Evolutionary conservation across 2,329 filamentous ascomycete genomes (phyloP).

Genomic region (Septoria petroselini): DNA sequence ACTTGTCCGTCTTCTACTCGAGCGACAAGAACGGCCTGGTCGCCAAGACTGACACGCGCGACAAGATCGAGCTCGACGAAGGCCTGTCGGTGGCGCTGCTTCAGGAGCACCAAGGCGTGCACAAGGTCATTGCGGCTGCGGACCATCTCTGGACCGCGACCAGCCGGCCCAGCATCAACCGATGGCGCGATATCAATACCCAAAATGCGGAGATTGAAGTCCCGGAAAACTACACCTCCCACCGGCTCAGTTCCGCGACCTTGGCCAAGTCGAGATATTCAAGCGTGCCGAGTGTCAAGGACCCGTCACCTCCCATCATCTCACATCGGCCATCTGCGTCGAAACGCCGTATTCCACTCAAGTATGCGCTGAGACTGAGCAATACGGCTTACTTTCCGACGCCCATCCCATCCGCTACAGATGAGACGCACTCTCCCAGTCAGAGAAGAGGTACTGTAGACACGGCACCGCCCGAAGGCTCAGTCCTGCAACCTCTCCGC

Average conservation of each 20-base stretch:
- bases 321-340: conserved; percentile 6
- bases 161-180: conserved; percentile 84
- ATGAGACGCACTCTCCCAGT: conserved; percentile 34
- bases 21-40: conserved; percentile 87
- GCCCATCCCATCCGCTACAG: conserved; percentile 41
- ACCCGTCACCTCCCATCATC: not conserved
- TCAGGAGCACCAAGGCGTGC: conserved; percentile 83
- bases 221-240: conserved; percentile 47
- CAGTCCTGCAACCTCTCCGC: conserved; percentile 41
- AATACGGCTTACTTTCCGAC: conserved; percentile 76
- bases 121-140: conserved; percentile 60
- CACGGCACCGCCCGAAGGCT: conserved; percentile 21
- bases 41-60: conserved; percentile 91
- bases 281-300: conserved; percentile 33
- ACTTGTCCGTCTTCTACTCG: conserved; percentile 88
- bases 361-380: conserved; percentile 76
- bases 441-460: conserved; percentile 57
- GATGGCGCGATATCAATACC: conserved; percentile 85
- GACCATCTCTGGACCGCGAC: conserved; percentile 89
- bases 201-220: conserved; percentile 63
- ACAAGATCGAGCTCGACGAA: conserved; percentile 74
- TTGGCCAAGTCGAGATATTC: conserved; percentile 41
- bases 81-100: conserved; percentile 86
- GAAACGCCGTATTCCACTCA: conserved; percentile 69
- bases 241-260: conserved; percentile 55